Evolutionary conservation across 208 protist species (phyloP).

Genomic region (Wallacemonas sp.): DNA sequence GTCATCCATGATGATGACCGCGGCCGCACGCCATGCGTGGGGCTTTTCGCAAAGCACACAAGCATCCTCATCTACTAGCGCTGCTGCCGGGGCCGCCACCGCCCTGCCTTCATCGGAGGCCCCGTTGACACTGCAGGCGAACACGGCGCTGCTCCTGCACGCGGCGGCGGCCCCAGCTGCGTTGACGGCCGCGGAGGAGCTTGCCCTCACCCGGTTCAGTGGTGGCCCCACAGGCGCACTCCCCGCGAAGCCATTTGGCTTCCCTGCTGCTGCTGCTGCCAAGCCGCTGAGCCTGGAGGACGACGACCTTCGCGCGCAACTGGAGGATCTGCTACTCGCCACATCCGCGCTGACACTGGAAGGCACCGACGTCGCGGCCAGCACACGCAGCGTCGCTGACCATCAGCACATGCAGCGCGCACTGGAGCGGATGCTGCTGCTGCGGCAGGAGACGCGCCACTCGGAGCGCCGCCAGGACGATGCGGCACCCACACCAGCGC

Average conservation of each 20-base stretch:
- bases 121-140: not conserved
- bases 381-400: constrained; percentile 12
- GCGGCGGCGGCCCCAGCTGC: not conserved
- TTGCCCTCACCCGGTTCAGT: not conserved
- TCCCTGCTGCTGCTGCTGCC: not conserved
- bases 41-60: too few relatives aligned
- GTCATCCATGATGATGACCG: not conserved
- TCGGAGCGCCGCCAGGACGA: not conserved
- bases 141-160: constrained; percentile 8
- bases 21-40: not conserved
- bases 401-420: constrained; percentile 17
- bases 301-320: constrained; percentile 26
- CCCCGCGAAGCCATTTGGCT: not conserved
- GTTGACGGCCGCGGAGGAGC: not conserved
- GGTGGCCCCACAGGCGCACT: not conserved
- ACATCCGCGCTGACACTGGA: constrained; percentile 17
- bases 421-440: constrained; percentile 31
- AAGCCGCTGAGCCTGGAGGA: constrained; percentile 13
- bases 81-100: not conserved
- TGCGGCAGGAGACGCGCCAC: constrained; percentile 11
- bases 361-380: constrained; percentile 16
- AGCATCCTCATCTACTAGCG: too few relatives aligned
- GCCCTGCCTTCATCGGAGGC: not conserved
- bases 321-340: constrained; percentile 36
- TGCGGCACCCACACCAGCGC: not conserved